These are phyloP conservation scores for Acer saccharum DNA, from an alignment of 345 rosid genomes.

Conservation along the genomic window DNA sequence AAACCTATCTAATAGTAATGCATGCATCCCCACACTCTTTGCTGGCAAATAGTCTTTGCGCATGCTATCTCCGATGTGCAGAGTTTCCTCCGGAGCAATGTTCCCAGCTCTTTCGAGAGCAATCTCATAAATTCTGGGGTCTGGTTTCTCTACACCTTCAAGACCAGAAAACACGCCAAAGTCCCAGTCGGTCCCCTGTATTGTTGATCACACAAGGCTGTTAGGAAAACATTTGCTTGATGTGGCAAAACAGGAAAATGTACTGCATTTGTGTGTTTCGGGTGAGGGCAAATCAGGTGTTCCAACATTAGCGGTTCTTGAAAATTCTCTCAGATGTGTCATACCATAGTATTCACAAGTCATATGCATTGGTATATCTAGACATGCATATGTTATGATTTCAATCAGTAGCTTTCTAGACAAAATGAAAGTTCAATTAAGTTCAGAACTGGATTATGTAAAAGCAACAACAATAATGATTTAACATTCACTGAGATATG, in stretches of 20 bases:
- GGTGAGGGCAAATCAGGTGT: neutral
- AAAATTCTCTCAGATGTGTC: neutral
- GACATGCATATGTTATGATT: neutral
- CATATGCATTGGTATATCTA: neutral
- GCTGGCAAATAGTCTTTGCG: slow-evolving; percentile 90
- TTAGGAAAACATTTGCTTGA: slow-evolving; percentile 8
- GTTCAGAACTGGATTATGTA: neutral
- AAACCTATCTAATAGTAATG: slow-evolving; percentile 83
- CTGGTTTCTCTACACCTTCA: slow-evolving; percentile 93
- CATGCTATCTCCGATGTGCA: slow-evolving; percentile 95
- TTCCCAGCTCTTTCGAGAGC: slow-evolving; percentile 84
- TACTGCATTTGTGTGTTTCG: neutral
- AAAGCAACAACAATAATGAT: neutral
- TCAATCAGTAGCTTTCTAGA: neutral
- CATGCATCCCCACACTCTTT: slow-evolving; percentile 85
- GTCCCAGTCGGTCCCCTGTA: slow-evolving; percentile 88
- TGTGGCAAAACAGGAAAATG: neutral
- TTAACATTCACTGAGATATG: neutral
- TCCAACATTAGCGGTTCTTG: neutral
- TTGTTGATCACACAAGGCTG: neutral
- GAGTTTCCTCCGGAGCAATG: slow-evolving; percentile 60
- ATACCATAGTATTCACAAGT: neutral
- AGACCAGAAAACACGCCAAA: slow-evolving; percentile 96
- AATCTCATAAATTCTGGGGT: slow-evolving; percentile 67
- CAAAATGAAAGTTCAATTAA: neutral